These are phyloP conservation scores for Boletus sp. DNA, from an alignment of 768 basidiomycete species.

Conservation along the genomic window DNA sequence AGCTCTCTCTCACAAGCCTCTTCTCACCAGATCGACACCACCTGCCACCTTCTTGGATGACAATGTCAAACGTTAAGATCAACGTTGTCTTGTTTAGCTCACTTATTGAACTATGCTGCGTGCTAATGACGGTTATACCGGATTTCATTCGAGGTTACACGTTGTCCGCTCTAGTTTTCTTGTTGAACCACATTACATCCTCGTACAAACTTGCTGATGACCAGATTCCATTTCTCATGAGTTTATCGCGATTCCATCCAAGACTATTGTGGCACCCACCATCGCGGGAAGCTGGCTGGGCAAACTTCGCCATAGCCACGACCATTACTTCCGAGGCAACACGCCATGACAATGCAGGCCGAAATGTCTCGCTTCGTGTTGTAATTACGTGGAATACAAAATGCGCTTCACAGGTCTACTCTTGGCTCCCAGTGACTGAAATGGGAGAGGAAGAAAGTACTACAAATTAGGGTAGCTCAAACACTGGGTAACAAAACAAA, in stretches of 20 bases:
- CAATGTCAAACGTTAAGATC: constrained; percentile 11
- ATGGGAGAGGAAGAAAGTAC: not conserved
- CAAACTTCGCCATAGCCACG: not conserved
- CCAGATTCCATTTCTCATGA: not conserved
- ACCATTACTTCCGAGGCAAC: not conserved
- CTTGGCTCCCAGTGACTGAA: not conserved
- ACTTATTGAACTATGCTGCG: not conserved
- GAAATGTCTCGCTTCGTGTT: not conserved
- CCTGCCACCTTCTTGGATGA: not conserved
- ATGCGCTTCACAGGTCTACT: not conserved
- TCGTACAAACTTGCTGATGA: not conserved
- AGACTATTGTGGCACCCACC: not conserved
- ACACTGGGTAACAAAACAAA: not conserved
- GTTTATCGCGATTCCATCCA: not conserved
- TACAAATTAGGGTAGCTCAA: not conserved
- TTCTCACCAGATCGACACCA: not conserved
- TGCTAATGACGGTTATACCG: not conserved
- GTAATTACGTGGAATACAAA: constrained; percentile 6
- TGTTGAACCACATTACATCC: not conserved
- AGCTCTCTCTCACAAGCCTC: not conserved
- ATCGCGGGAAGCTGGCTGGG: not conserved
- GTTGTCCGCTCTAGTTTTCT: not conserved
- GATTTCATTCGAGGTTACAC: not conserved
- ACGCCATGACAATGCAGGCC: not conserved
- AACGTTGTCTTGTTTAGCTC: not conserved